Evolutionary conservation across 345 rosid genomes (phyloP), one percentile per base, ranked within the genome.

Genomic region (Lenwebbia sp.): DNA sequence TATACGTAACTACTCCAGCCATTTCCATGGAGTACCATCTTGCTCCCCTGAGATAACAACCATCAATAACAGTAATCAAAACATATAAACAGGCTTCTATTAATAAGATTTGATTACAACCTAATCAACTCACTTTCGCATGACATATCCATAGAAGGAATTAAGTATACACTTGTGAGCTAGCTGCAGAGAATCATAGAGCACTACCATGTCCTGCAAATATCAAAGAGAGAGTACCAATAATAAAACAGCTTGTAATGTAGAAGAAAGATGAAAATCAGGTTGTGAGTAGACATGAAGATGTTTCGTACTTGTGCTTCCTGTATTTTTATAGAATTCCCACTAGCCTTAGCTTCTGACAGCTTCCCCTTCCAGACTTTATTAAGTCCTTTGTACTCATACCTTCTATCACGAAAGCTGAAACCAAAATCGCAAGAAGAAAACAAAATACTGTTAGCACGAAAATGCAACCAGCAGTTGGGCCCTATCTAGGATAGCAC

Each of bases 11-110:
- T 81, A 96, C 99, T 88, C 99, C 98, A 88, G 99, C 99, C 99
- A 97, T 97, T 94, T 97, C 99, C 99, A 96, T 97, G 33, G 99
- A 97, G 91, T 96, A 97, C 99, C 99, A 96, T 91, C 99, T 95
- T 89, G 99, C 99, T 89, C 99, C 99, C 92, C 99, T 96, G 89
- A 82, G 86, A 60, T 86, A 85, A 54, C 22, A 75, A 83, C 54
- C 76, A 53, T 25, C 28, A 23, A 47, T 53, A 6, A 47, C 60
- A 83, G n/a, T 22, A 44, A 41, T 47, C 26, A 23, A 56, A 75
- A 21, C 60, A 37, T 54, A 33, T 58, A 76, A 65, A 52, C 13
- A 51, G 26, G n/a, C 13, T 10, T 19, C 50, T 54, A 5, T 55
- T 76, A 22, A 33, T 76, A 86, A 74, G 33, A 60, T 70, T 49